These are phyloP conservation scores for Phytopythium vexans DNA, from an alignment of 352 stramenopile genomes.

Conservation along the genomic window DNA sequence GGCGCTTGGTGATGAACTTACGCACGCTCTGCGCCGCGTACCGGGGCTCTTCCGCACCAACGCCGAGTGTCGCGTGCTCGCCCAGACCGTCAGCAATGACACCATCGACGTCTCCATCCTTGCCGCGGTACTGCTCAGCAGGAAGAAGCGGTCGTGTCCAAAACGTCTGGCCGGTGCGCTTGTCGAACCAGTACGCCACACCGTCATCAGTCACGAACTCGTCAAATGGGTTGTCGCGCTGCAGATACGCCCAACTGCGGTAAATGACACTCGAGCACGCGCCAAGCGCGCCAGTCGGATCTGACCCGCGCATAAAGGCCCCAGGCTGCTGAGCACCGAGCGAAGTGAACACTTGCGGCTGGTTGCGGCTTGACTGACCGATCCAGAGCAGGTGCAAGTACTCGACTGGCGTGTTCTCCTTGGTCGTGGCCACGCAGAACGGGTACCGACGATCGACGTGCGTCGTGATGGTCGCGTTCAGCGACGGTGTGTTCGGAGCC, in stretches of 20 bases:
- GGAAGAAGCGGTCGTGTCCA: slow-evolving; percentile 88
- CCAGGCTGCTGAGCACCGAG: slow-evolving; percentile 87
- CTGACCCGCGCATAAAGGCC: slow-evolving; percentile 89
- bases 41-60: slow-evolving; percentile 43
- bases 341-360: slow-evolving; percentile 89
- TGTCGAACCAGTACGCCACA: slow-evolving; percentile 90
- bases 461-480: slow-evolving; percentile 87
- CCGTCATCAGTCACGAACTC: slow-evolving; percentile 91
- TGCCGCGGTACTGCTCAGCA: slow-evolving; percentile 64
- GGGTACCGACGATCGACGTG: slow-evolving; percentile 87
- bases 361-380: slow-evolving; percentile 84
- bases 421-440: slow-evolving; percentile 91
- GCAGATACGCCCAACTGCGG: slow-evolving; percentile 90
- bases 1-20: slow-evolving; percentile 85
- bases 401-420: slow-evolving; percentile 90
- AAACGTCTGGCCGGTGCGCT: slow-evolving; percentile 82
- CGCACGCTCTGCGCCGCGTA: slow-evolving; percentile 73
- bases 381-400: slow-evolving; percentile 92
- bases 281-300: slow-evolving; percentile 72
- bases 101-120: slow-evolving; percentile 79
- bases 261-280: slow-evolving; percentile 86
- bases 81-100: slow-evolving; percentile 70
- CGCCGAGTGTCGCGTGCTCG: slow-evolving; percentile 69
- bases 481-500: slow-evolving; percentile 34
- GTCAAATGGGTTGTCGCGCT: slow-evolving; percentile 72